Base-by-base conservation (phyloP, 352 stramenopile genomes). In the Albugo candida region DNA sequence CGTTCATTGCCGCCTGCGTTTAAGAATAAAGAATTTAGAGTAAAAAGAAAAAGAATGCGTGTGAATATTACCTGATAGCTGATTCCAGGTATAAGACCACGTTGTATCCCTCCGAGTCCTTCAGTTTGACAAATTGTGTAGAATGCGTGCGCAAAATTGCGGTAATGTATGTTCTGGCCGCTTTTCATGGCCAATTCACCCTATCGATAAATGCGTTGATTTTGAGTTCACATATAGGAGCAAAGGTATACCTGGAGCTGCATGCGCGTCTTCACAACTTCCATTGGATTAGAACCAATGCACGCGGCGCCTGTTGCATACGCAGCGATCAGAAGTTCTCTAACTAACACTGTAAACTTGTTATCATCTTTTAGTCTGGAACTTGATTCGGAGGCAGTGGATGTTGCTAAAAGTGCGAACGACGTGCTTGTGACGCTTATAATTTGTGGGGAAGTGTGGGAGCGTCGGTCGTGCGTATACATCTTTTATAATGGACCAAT, bases 181-280 rank as follows among this genome's bases (percentile, higher is more conserved):
- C 68, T 60, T 34, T 65, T 70, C 47, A 66, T 63, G 14, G 74
- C 65, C 20, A 92, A 64, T 51, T 92, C 78, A 14, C 76, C 78
- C 59, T 92, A 21, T 21, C 37, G 3, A 10, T 13, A 47, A 27
- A 6, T 8, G 4, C 14, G 3, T 5, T 34, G 6, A 18, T 38
- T 18, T 10, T 18, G 2, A 36, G n/a, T 24, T 41, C n/a, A 16
- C 42, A 27, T 27, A 41, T 27, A 16, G 2, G 6, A 36, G n/a
- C 42, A 47, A 18, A 40, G 14, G 37, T 13, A 18, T 50, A 54
- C 49, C 48, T 60, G 78, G 35, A 92, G 56, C 61, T 92, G 78
- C 78, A 92, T 88, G 52, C 78, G 78, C 48, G 78, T 92, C 70
- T 92, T 92, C 52, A 92, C 68, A 39, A 89, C 76, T 56, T 92